phyloP scores from a whole-genome alignment of 176 grass and related monocot genomes.

The Luzula sylvatica region DNA sequence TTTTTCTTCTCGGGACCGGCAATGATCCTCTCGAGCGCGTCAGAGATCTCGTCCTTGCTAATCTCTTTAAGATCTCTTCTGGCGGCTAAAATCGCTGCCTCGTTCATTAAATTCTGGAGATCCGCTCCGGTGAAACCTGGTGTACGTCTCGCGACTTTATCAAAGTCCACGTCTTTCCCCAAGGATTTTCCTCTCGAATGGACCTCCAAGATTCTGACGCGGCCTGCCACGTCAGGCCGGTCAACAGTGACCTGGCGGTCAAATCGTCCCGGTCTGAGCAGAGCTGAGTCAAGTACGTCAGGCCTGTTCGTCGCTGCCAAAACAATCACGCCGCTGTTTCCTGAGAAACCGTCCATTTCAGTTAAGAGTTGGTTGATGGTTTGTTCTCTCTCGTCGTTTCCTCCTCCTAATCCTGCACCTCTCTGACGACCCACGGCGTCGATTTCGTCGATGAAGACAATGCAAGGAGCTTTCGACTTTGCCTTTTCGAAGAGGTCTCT shows the following conservation, averaged over 20 bases:
- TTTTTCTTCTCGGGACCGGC: constrained; percentile 99
- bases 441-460: constrained; percentile 95
- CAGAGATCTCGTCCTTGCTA: constrained; percentile 97
- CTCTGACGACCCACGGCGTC: constrained; percentile 90
- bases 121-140: constrained; percentile 98
- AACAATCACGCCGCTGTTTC: constrained; percentile 92
- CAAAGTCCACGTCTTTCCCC: constrained; percentile 92
- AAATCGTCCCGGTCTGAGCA: constrained; percentile 70
- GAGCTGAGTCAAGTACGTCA: constrained; percentile 56
- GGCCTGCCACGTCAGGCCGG: constrained; percentile 74
- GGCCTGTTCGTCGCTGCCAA: constrained; percentile 85
- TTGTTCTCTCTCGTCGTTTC: constrained; percentile 97
- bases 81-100: constrained; percentile 92
- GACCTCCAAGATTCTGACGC: constrained; percentile 88
- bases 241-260: constrained; percentile 95
- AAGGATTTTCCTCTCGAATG: constrained; percentile 93
- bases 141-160: constrained; percentile 89
- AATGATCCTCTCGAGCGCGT: constrained; percentile 97
- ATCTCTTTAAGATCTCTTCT: constrained; percentile 97
- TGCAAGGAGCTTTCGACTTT: constrained; percentile 93
- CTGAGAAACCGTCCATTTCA: constrained; percentile 93
- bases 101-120: constrained; percentile 93
- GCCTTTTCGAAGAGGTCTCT: constrained; percentile 98
- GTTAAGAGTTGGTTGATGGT: constrained; percentile 96
- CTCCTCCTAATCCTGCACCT: constrained; percentile 78